A percentile compares a stretch with the other conserved stretches of the same genome.
Evolutionary conservation across 768 basidiomycete genomes (phyloP).

Genomic region (Hericium alpestre): DNA sequence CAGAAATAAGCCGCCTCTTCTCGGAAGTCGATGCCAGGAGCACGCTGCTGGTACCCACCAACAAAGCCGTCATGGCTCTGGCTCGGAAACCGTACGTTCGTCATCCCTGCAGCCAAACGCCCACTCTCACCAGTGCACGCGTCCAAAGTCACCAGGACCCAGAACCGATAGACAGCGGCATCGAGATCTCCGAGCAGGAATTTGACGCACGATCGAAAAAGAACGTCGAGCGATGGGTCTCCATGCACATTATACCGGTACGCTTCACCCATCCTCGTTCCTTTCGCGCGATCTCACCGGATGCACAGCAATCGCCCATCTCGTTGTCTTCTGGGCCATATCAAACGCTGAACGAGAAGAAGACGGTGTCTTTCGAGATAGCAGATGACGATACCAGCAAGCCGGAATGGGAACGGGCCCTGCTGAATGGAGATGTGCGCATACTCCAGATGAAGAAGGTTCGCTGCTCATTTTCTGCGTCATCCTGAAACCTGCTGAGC

Average conservation of each 20-base stretch:
- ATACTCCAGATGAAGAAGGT: slow-evolving; percentile 60
- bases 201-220: slow-evolving; percentile 45
- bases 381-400: slow-evolving; percentile 24
- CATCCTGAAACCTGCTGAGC: background rate
- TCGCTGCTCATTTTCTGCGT: slow-evolving; percentile 6
- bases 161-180: slow-evolving; percentile 26
- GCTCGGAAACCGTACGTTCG: slow-evolving; percentile 67
- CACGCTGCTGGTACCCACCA: slow-evolving; percentile 75
- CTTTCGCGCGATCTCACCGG: background rate
- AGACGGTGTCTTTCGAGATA: slow-evolving; percentile 43
- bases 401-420: slow-evolving; percentile 50
- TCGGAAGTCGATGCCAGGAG: slow-evolving; percentile 19
- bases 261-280: slow-evolving; percentile 11
- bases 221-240: slow-evolving; percentile 75
- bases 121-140: background rate
- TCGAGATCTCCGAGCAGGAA: slow-evolving; percentile 57
- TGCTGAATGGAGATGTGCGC: slow-evolving; percentile 41
- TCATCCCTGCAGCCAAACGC: background rate
- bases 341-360: slow-evolving; percentile 48
- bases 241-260: slow-evolving; percentile 78
- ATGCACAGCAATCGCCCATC: slow-evolving; percentile 36
- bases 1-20: slow-evolving; percentile 47
- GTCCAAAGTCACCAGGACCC: slow-evolving; percentile 50
- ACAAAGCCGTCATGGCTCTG: slow-evolving; percentile 79
- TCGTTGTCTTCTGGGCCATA: slow-evolving; percentile 36